Base-by-base conservation (phyloP, 192 early-diverging fungal genomes). In the Pilobolus umbonatus region DNA sequence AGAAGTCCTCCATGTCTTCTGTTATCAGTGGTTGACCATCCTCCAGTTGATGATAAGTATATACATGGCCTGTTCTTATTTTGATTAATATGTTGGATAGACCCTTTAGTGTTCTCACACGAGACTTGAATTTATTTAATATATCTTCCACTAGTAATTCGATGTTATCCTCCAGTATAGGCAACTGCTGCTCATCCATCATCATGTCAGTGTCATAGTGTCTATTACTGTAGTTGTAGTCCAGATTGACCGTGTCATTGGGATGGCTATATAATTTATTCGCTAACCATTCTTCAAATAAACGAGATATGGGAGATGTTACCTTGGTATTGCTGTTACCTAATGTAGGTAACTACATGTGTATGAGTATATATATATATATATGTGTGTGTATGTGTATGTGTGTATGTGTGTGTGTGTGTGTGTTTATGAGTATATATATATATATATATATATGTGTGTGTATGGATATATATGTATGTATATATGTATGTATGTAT, bases 231-330 rank as follows among this genome's bases (percentile, higher is more conserved):
- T 49, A 49, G 4, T 49, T 28, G 24, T 14, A n/a, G 17, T 49
- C 29, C n/a, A 54, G 32, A 25, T 54, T 54, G 5, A 54, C 52
- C 1, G 31, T 54, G 22, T 54, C 32, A 34, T 45, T 47, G 11
- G 52, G 52, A 35, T 47, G 32, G 36, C 30, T 52, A 28, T 60
- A 65, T 17, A 72, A 43, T 36, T 72, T 72, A 19, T 66, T 54
- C 31, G 65, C 57, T n/a, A 72, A 46, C 69, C 69, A 72, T 30
- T 72, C 59, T 48, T 72, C 69, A 62, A 72, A 72, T 28, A 57
- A 42, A 25, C 64, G 59, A 2, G 69, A 65, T 30, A 72, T 50
- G 32, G 61, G 64, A 2, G 60, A 57, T 8, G 69, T 60, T 31
- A 56, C 24, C 35, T 64, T 71, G 39, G 59, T 65, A 43, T 49